Base-by-base conservation (phyloP, 148 eudicot genomes). In the Arbutus unedo region DNA sequence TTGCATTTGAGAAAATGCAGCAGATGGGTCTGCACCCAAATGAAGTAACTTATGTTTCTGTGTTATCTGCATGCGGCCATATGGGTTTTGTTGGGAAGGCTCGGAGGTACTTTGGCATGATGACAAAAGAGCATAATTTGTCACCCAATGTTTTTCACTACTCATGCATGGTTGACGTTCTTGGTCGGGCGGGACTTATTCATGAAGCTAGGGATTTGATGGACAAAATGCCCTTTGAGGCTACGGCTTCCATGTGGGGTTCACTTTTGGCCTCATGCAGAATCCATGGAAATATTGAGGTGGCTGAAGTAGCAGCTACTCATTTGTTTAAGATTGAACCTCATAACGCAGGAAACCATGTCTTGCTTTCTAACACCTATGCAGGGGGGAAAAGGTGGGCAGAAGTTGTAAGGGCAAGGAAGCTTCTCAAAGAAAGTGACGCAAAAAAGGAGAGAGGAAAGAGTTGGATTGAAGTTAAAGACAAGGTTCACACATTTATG, bases 191-290 rank as follows among this genome's bases (percentile, higher is more conserved):
- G 9, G 98, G 96, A 38, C 82, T 86, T 79, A 85, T 94, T 83
- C 48, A 83, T 51, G 93, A 90, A 78, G 98, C 98, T 72, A 89
- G 86, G 84, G 82, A 85, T 74, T 76, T 90, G 83, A 87, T 94
- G 44, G 87, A 86, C 45, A 87, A 88, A 77, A 92, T 94, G 94
- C 95, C 94, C 43, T 94, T 89, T 84, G 88, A 90, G 81, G 87
- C 91, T n/a, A 94, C 95, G 21, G 92, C 92, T 21, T 90, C 96
- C 68, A 90, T 91, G 79, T 94, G 98, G 98, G 96, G 98, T 44
- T 92, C 96, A 6, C 90, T 94, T 56, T 81, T 94, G 83, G 90
- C 89, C 59, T 87, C 96, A 6, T 94, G 93, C 87, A 88, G 90
- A 86, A 89, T 87, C 59, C 86, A 89, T 77, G 76, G 81, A 47